Evolutionary conservation across 306 rosid species (phyloP).

Genomic region (Morella rubra): DNA sequence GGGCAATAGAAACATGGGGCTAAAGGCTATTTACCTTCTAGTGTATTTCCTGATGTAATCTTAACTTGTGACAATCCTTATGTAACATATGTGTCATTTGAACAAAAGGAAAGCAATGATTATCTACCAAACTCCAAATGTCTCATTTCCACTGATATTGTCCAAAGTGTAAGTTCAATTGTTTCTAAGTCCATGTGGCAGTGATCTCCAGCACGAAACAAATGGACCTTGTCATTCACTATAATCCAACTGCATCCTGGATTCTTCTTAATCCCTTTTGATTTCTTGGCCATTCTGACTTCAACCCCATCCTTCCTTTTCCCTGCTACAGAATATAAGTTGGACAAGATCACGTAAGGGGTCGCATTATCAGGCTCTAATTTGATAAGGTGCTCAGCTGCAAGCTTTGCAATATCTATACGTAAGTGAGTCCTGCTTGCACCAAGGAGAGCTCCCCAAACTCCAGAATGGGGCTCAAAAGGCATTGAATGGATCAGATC

Average conservation of each 20-base stretch:
- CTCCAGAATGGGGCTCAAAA: conserved; percentile 65
- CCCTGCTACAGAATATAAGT: conserved; percentile 54
- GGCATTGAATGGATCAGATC: conserved; percentile 64
- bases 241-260: conserved; percentile 86
- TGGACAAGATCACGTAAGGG: conserved; percentile 72
- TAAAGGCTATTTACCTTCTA: too few relatives aligned
- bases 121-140: conserved; percentile 16
- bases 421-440: conserved; percentile 62
- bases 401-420: conserved; percentile 74
- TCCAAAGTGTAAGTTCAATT: conserved; percentile 33
- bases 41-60: too few relatives aligned
- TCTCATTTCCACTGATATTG: conserved; percentile 41
- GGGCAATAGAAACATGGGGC: too few relatives aligned
- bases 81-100: background rate
- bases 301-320: conserved; percentile 46
- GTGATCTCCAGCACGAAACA: conserved; percentile 60
- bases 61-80: too few relatives aligned
- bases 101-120: background rate
- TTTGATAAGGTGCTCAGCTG: conserved; percentile 49
- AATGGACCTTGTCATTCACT: conserved; percentile 50
- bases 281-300: conserved; percentile 43
- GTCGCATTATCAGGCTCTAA: conserved; percentile 76
- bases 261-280: conserved; percentile 59
- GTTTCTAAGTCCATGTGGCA: conserved; percentile 41
- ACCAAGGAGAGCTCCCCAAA: conserved; percentile 84